A percentile compares a stretch with the other conserved stretches of the same genome.
These are phyloP conservation scores for Annona cherimola DNA, from an alignment of 164 flowering plant genomes.

Conservation along the genomic window DNA sequence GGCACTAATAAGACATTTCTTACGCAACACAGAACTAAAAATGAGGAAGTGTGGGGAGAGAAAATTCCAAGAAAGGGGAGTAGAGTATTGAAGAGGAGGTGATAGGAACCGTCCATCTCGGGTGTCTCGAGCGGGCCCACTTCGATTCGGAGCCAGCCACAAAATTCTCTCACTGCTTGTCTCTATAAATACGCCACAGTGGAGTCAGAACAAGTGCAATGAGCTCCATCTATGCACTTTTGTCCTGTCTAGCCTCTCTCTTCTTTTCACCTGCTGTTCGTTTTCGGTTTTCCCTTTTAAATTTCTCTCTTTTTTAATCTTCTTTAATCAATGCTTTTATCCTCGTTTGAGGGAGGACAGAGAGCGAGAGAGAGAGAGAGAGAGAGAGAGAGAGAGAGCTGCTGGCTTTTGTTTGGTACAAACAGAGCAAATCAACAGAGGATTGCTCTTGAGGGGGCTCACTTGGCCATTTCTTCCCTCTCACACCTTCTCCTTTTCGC, in stretches of 20 bases:
- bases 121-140: constrained; percentile 1
- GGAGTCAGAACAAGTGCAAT: neutral
- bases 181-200: constrained; percentile 12
- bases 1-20: too few relatives aligned
- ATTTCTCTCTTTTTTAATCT: neutral
- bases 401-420: constrained; percentile 18
- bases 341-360: too few relatives aligned
- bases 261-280: neutral
- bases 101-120: neutral
- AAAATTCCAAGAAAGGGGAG: neutral
- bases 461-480: constrained; percentile 26
- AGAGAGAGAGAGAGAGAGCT: constrained; percentile 8
- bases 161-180: constrained; percentile 10
- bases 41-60: too few relatives aligned
- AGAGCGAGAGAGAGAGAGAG: too few relatives aligned
- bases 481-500: constrained; percentile 26
- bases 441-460: constrained; percentile 20
- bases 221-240: neutral
- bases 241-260: neutral
- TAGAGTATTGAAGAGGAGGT: neutral
- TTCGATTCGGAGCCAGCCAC: constrained; percentile 4
- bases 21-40: too few relatives aligned
- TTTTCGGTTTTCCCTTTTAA: neutral
- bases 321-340: neutral
- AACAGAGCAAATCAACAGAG: constrained; percentile 26